Percentiles rank a stretch among this genome's conserved stretches.
Evolutionary conservation across 2,329 filamentous ascomycete genomes (phyloP).

Genomic region (Colletotrichum lentis): DNA sequence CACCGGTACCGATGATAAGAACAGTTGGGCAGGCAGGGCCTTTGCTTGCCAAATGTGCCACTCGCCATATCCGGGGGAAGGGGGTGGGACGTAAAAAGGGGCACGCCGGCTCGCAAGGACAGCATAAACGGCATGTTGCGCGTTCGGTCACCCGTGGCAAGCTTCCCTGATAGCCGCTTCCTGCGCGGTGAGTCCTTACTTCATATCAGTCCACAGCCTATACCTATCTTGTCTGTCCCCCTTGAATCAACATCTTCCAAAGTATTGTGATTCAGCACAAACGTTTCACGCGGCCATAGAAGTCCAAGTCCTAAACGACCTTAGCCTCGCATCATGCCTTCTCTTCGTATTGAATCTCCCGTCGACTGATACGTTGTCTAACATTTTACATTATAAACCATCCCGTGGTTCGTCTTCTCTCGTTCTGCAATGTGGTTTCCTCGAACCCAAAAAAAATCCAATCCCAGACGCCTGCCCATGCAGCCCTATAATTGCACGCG

Average conservation of each 20-base stretch:
- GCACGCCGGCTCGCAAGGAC: not conserved
- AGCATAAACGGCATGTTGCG: not conserved
- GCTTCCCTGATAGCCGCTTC: not conserved
- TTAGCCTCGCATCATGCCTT: not conserved
- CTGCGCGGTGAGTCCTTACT: not conserved
- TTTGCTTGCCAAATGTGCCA: not conserved
- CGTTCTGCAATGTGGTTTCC: not conserved
- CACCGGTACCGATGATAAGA: not conserved
- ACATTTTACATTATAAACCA: slow-evolving; percentile 4
- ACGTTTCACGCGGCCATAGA: not conserved
- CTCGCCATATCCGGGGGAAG: too few species aligned
- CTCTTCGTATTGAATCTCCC: not conserved
- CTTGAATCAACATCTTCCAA: not conserved
- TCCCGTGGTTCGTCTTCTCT: not conserved
- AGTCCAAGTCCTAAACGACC: too few species aligned
- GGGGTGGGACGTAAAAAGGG: too few species aligned
- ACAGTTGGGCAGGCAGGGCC: too few species aligned
- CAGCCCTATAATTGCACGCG: slow-evolving; percentile 7
- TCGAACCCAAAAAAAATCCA: slow-evolving; percentile 8
- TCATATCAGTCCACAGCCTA: not conserved
- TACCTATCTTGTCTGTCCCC: not conserved
- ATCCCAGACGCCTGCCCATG: slow-evolving; percentile 19
- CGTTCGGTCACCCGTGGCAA: not conserved
- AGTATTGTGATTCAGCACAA: not conserved
- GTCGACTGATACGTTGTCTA: not conserved